Evolutionary conservation across 2,329 filamentous ascomycete genomes (phyloP), one percentile per base, ranked within the genome.

Genomic region (Claviceps paspali): DNA sequence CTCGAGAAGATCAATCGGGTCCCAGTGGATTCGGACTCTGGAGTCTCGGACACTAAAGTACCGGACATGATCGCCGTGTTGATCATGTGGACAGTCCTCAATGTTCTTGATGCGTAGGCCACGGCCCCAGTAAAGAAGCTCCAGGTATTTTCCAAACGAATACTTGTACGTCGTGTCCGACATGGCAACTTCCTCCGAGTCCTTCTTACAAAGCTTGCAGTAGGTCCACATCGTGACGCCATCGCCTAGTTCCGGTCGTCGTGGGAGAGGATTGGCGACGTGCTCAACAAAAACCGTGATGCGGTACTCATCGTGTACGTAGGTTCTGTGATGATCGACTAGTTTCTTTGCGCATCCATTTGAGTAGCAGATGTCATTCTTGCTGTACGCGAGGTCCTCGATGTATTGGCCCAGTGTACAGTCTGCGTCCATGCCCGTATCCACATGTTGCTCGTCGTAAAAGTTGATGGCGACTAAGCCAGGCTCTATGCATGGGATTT

Each of bases 161-260:
- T 98, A 98, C 55, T 92, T 95, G 82, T 86, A 98, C 0, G 87
- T 92, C 49, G 77, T 86, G 39, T 86, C 78, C 1, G 88, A 95
- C 85, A 98, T 95, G 23, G 80, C 78, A 46, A 83, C 82, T 33
- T 87, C 78, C 28, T 85, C 82, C 0, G 88, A 93, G 53, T 96
- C 87, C 46, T 84, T 84, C 36, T 83, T 79, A 56, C 92, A 98
- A 22, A 83, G 69, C 49, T 93, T 91, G 63, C 91, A 98, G 48
- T 81, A 85, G 46, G 85, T 96, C 92, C 92, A 98, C 85, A 98
- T 95, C 40, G 87, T 73, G 39, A 98, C 93, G 3, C 79, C 82
- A 30, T 64, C 61, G 29, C 58, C 57, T 37, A 52, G 54, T 73
- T 57, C 78, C 22, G 56, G 48, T 14, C 42, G 41, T 37, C 49